A percentile compares a stretch with the other conserved stretches of the same genome.
phyloP scores from a whole-genome alignment of 306 rosid genomes.

The Sophora flavescens region DNA sequence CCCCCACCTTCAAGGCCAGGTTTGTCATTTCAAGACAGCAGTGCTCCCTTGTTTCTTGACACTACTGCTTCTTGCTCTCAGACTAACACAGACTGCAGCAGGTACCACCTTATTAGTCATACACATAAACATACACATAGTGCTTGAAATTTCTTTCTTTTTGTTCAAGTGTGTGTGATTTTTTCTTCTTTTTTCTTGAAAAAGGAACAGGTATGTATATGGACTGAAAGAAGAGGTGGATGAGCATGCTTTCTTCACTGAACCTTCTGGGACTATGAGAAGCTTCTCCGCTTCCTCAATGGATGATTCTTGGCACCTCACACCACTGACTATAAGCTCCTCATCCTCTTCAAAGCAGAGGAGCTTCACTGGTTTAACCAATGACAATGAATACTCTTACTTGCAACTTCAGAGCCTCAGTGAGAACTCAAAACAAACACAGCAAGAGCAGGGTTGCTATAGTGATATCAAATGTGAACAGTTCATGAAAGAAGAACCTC shows the following conservation, averaged over 20 bases:
- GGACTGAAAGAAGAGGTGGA: slow-evolving; percentile 81
- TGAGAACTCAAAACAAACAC: slow-evolving; percentile 49
- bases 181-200: background rate
- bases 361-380: slow-evolving; percentile 63
- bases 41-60: slow-evolving; percentile 68
- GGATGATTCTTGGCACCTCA: slow-evolving; percentile 83
- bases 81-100: slow-evolving; percentile 59
- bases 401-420: slow-evolving; percentile 74
- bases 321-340: slow-evolving; percentile 85
- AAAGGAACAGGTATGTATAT: slow-evolving; percentile 70
- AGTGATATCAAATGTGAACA: slow-evolving; percentile 44
- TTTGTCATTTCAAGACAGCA: slow-evolving; percentile 66
- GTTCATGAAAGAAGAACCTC: slow-evolving; percentile 65
- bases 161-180: background rate
- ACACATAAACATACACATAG: background rate
- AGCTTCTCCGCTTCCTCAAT: slow-evolving; percentile 80
- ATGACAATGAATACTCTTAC: slow-evolving; percentile 59
- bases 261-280: slow-evolving; percentile 80
- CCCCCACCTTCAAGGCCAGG: slow-evolving; percentile 59
- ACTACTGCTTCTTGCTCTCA: slow-evolving; percentile 57
- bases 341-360: slow-evolving; percentile 77
- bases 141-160: background rate
- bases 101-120: slow-evolving; percentile 47
- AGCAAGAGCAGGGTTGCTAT: slow-evolving; percentile 55
- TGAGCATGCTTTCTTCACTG: slow-evolving; percentile 90